Conservation (phyloP, 257 asterid genomes). For the Solanum rostratum region DNA sequence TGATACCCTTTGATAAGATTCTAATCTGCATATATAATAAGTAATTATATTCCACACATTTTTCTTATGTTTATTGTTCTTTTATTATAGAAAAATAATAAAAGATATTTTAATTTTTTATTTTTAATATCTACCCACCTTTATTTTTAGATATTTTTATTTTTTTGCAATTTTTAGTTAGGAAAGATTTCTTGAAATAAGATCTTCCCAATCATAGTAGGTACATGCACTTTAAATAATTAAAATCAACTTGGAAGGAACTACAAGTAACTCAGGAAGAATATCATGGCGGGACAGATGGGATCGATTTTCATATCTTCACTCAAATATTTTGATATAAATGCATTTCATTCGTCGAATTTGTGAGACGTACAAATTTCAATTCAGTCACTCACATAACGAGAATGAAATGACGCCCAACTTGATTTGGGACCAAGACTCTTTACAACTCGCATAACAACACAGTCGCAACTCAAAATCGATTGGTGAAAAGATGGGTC, state of each 20-base stretch:
- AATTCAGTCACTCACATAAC: neutral
- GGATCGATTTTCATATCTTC: rapidly evolving
- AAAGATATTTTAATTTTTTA: too few relatives aligned
- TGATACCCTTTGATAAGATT: neutral
- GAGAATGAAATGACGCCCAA: neutral
- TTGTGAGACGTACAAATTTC: neutral
- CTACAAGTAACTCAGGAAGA: neutral
- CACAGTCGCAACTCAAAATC: neutral
- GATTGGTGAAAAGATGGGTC: neutral
- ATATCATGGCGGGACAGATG: rapidly evolving
- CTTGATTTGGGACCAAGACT: neutral
- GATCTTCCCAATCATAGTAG: neutral
- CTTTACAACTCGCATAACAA: neutral
- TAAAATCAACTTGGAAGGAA: neutral
- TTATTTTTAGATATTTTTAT: neutral
- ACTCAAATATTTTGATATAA: neutral
- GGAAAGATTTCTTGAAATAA: neutral
- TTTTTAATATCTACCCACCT: neutral
- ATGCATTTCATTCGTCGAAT: rapidly evolving
- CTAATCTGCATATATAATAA: neutral
- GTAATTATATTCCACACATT: neutral
- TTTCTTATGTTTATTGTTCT: neutral
- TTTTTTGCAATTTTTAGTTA: neutral
- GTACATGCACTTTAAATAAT: neutral
- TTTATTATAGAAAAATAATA: neutral